phyloP scores from a whole-genome alignment of 257 asterid genomes.

The Scutellaria baicalensis region DNA sequence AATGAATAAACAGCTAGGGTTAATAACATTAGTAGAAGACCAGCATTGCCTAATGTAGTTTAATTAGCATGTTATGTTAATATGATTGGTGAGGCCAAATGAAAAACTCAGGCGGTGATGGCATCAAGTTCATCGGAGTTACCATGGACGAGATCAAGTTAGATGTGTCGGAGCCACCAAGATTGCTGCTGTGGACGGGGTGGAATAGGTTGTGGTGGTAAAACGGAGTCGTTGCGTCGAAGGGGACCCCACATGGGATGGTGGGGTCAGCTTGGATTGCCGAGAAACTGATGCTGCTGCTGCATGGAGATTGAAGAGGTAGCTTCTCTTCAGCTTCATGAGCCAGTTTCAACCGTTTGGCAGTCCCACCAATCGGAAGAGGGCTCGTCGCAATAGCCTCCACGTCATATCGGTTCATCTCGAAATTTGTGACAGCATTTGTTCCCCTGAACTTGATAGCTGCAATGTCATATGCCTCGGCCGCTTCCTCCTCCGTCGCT shows the following conservation, averaged over 20 bases:
- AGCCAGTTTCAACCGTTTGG: conserved; percentile 68
- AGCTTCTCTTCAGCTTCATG: conserved; percentile 49
- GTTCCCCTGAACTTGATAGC: conserved; percentile 88
- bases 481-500: conserved; percentile 99
- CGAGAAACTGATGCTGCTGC: conserved; percentile 48
- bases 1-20: conserved; percentile 14
- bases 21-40: conserved; percentile 19
- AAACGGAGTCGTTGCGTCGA: conserved; percentile 32
- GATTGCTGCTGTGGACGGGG: conserved; percentile 27
- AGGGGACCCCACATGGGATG: conserved; percentile 62
- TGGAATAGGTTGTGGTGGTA: conserved; percentile 60
- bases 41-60: conserved; percentile 10
- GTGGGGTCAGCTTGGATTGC: conserved; percentile 40
- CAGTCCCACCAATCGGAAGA: conserved; percentile 83
- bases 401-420: conserved; percentile 82
- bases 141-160: conserved; percentile 27
- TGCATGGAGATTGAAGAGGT: conserved; percentile 32
- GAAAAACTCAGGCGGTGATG: conserved; percentile 53
- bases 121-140: conserved; percentile 39
- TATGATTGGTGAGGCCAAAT: conserved; percentile 88
- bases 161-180: conserved; percentile 5
- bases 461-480: conserved; percentile 95
- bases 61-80: conserved; percentile 8
- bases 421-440: conserved; percentile 86
- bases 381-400: conserved; percentile 77